Conservation (phyloP, 306 rosid genomes). For the Acacia acuminata region DNA sequence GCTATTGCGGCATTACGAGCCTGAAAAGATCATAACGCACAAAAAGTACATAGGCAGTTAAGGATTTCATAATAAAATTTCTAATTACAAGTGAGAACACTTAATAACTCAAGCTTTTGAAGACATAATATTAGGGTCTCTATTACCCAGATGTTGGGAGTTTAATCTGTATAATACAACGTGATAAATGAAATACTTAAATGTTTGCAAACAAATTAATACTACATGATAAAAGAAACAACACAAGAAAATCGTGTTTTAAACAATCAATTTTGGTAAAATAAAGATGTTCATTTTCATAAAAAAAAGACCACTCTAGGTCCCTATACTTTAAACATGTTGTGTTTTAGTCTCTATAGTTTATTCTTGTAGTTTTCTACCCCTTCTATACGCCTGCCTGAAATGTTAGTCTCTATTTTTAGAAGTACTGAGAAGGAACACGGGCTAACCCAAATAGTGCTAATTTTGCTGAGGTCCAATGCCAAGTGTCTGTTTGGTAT, state of each 20-base stretch:
- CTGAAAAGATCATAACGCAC: background rate
- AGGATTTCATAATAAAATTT: background rate
- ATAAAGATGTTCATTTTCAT: too few species aligned
- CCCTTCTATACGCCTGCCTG: too few species aligned
- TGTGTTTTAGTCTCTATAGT: too few species aligned
- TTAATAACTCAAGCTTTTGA: background rate
- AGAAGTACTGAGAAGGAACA: too few species aligned
- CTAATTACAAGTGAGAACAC: too few species aligned
- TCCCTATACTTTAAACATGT: too few species aligned
- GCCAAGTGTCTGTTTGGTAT: too few species aligned
- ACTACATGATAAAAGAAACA: background rate
- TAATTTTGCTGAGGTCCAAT: too few species aligned
- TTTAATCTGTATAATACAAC: background rate
- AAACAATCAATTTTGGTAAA: background rate
- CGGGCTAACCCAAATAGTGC: too few species aligned
- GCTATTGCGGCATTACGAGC: constrained; percentile 18
- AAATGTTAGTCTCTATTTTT: too few species aligned
- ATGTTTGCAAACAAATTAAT: background rate
- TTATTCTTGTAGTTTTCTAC: too few species aligned
- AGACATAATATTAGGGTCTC: background rate
- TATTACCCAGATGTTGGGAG: background rate
- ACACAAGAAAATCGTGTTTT: background rate
- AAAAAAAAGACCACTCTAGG: too few species aligned
- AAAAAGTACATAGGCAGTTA: background rate
- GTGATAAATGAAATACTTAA: background rate